phyloP scores from a whole-genome alignment of 2,329 filamentous ascomycete species.

The Corniculantispora saksenae region DNA sequence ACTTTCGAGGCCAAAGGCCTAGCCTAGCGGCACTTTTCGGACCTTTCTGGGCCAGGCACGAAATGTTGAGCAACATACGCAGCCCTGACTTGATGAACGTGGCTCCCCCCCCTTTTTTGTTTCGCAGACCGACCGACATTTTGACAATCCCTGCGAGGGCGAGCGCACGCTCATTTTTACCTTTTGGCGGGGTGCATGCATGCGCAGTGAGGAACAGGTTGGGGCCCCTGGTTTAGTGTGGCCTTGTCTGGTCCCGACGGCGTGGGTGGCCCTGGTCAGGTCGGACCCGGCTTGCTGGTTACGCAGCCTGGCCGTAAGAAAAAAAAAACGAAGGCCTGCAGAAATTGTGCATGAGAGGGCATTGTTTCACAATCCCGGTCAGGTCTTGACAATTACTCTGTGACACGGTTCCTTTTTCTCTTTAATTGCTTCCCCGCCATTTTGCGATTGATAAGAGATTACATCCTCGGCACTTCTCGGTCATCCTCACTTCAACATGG shows the following conservation, averaged over 20 bases:
- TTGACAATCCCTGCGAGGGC: background rate
- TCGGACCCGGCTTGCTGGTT: conserved; percentile 1
- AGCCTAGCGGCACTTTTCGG: background rate
- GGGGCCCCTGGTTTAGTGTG: too few relatives aligned
- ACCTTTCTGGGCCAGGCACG: too few relatives aligned
- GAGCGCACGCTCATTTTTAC: too few relatives aligned
- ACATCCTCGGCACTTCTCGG: background rate
- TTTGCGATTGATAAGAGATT: background rate
- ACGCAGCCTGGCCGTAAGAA: too few relatives aligned
- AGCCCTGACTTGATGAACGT: background rate
- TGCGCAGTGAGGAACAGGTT: background rate
- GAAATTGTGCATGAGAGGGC: conserved; percentile 10
- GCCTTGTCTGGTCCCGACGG: background rate
- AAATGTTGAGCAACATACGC: background rate
- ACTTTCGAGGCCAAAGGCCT: background rate
- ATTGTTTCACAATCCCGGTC: conserved; percentile 6
- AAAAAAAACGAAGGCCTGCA: background rate
- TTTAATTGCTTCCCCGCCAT: background rate
- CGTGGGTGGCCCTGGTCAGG: background rate
- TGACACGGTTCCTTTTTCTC: background rate
- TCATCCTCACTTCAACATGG: too few relatives aligned
- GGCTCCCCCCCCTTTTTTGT: background rate
- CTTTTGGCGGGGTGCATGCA: background rate
- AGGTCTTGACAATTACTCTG: background rate
- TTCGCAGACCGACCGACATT: conserved; percentile 1